Conservation (phyloP, 208 protist genomes). For the Spongospora subterranea region DNA sequence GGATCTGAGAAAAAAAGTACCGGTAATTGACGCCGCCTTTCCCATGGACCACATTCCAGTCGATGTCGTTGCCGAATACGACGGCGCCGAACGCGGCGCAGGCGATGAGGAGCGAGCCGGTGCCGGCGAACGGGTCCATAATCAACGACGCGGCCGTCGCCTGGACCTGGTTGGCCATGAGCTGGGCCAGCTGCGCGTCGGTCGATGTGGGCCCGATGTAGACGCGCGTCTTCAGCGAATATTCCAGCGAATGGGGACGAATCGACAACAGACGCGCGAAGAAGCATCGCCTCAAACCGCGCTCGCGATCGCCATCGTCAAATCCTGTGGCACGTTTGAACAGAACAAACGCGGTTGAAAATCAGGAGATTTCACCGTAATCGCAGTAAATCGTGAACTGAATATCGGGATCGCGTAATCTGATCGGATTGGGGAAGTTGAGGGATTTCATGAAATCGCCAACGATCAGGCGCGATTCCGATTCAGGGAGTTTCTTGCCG, state of each 20-base stretch:
- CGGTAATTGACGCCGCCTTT: slow-evolving; percentile 44
- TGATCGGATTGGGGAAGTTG: background rate
- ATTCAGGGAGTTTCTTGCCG: background rate
- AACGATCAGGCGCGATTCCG: background rate
- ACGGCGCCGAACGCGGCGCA: background rate
- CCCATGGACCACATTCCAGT: background rate
- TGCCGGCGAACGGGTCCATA: background rate
- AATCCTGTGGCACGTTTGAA: too few relatives aligned
- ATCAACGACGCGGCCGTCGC: background rate
- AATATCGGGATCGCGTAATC: background rate
- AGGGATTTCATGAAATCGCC: background rate
- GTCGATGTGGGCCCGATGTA: slow-evolving; percentile 46
- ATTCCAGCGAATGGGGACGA: background rate
- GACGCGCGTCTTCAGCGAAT: slow-evolving; percentile 29
- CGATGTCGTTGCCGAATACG: background rate
- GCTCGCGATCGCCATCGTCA: background rate
- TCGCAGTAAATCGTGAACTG: background rate
- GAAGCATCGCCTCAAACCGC: background rate
- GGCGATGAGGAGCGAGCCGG: slow-evolving; percentile 11
- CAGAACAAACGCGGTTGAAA: too few relatives aligned
- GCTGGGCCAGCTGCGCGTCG: background rate
- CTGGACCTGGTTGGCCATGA: slow-evolving; percentile 39
- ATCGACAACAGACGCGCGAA: slow-evolving; percentile 24
- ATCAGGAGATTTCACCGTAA: too few relatives aligned
- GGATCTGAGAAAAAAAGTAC: background rate